Evolutionary conservation across 163 green algal species (phyloP), one percentile per base, ranked within the genome.

Genomic region (Prototheca stagnorum): DNA sequence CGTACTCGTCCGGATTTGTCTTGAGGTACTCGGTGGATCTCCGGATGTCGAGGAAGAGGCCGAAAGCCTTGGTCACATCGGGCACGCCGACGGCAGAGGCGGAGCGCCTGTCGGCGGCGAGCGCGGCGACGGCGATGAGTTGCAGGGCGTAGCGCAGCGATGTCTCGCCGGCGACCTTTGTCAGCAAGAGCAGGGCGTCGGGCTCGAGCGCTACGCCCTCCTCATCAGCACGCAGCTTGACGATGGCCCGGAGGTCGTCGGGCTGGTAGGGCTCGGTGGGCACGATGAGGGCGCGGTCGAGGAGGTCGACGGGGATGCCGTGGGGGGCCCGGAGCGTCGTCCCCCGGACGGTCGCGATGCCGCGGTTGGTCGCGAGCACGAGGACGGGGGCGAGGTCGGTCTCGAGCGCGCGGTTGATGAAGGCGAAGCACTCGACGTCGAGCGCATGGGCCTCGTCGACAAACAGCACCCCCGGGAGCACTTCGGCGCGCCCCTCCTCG

Each of bases 391-490:
- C 78, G 82, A 96, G 92, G 48, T 96, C 86, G 44, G 83, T 92
- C 57, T 99, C 91, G 31, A 99, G 79, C 3, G 90, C 91, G 11
- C 91, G 72, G 67, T 95, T 95, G 9, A 99, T 67, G 78, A 93
- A 99, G 9, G 75, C 89, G 74, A 99, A 99, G 77, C 90, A 97
- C 67, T 99, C 90, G 35, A 97, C 94, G 69, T 99, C 90, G 22
- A 99, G 73, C 88, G 95, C 95, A 75, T 95, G 88, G 46, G 95
- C 81, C 74, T 98, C 90, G 61, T 98, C 90, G 48, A 98, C 96
- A 75, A 98, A 98, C 14, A 98, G 73, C 54, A 98, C 90, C 7
- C 90, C 90, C 1, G 90, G 90, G n/a, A 95, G 71, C 27, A 99
- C 92, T 49, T 96, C 88, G 1, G 90, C 90, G 64, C 96, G 96